Evolutionary conservation across 306 rosid genomes (phyloP).

Genomic region (Heteromeles arbutifolia): DNA sequence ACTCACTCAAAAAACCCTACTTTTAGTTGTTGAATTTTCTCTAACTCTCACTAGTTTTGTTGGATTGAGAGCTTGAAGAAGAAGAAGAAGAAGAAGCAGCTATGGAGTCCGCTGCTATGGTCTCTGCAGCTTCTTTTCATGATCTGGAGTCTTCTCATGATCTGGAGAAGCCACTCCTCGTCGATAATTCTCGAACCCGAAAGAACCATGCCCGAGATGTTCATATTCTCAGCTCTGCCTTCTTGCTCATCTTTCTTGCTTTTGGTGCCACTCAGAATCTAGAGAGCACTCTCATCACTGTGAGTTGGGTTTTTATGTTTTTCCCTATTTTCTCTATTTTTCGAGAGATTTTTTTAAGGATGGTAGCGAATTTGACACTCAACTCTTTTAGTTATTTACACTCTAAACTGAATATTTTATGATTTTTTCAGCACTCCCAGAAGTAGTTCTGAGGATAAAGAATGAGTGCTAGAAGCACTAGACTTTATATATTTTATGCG

Average conservation of each 20-base stretch:
- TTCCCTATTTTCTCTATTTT: neutral
- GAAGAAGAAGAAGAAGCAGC: neutral
- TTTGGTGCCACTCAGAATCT: constrained; percentile 92
- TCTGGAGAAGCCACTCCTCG: constrained; percentile 54
- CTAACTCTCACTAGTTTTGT: neutral
- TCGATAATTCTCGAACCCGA: constrained; percentile 5
- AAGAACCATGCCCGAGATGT: constrained; percentile 46
- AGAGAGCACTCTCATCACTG: constrained; percentile 80
- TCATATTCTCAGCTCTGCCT: constrained; percentile 60
- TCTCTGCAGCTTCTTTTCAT: constrained; percentile 13
- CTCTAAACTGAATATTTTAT: neutral
- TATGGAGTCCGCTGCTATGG: constrained; percentile 28
- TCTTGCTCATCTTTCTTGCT: constrained; percentile 71
- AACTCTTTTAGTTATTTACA: neutral
- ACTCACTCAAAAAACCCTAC: neutral
- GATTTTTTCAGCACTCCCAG: no score
- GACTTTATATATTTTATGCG: neutral
- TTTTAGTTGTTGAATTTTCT: neutral
- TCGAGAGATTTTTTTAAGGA: no score
- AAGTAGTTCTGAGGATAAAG: neutral
- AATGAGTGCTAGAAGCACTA: neutral
- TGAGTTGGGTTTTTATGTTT: constrained; percentile 15
- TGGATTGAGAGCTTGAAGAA: constrained; percentile 4
- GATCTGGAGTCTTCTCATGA: constrained; percentile 45
- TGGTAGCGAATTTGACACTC: neutral